Evolutionary conservation across 306 rosid species (phyloP).

Genomic region (Vicia faba): DNA sequence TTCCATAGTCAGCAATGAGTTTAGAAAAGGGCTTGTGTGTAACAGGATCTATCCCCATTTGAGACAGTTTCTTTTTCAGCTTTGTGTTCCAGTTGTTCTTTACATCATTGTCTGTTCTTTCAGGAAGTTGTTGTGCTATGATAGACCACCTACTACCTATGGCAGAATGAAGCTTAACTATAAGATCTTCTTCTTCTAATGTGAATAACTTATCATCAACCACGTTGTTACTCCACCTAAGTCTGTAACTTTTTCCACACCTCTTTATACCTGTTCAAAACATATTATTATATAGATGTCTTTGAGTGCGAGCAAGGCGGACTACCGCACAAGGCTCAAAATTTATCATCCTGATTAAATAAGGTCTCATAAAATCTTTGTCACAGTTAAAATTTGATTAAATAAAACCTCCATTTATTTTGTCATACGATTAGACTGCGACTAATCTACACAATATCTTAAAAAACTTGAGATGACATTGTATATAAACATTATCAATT

Average conservation of each 20-base stretch:
- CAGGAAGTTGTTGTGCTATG: slow-evolving; percentile 94
- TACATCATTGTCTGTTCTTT: slow-evolving; percentile 88
- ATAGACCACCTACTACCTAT: slow-evolving; percentile 98
- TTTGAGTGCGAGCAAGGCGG: too few relatives aligned
- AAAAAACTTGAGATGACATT: too few relatives aligned
- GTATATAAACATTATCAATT: too few relatives aligned
- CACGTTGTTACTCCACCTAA: slow-evolving; percentile 63
- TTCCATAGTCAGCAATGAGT: slow-evolving; percentile 79
- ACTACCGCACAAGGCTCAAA: neutral
- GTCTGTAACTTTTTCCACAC: slow-evolving; percentile 81
- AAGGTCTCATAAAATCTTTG: too few relatives aligned
- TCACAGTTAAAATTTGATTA: neutral
- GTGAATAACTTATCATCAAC: slow-evolving; percentile 69
- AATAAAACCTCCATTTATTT: too few relatives aligned
- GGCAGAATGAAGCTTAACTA: slow-evolving; percentile 89
- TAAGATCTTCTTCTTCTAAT: slow-evolving; percentile 80
- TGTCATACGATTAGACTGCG: too few relatives aligned
- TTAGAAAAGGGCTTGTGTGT: slow-evolving; percentile 90
- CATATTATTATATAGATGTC: neutral
- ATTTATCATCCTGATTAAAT: too few relatives aligned
- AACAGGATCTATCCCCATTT: slow-evolving; percentile 90
- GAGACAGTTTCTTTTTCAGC: slow-evolving; percentile 77
- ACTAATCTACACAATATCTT: too few relatives aligned
- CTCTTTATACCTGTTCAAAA: slow-evolving; percentile 61
- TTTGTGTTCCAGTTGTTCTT: slow-evolving; percentile 87